Evolutionary conservation across 257 asterid species (phyloP).

Genomic region (Plantago ovata): DNA sequence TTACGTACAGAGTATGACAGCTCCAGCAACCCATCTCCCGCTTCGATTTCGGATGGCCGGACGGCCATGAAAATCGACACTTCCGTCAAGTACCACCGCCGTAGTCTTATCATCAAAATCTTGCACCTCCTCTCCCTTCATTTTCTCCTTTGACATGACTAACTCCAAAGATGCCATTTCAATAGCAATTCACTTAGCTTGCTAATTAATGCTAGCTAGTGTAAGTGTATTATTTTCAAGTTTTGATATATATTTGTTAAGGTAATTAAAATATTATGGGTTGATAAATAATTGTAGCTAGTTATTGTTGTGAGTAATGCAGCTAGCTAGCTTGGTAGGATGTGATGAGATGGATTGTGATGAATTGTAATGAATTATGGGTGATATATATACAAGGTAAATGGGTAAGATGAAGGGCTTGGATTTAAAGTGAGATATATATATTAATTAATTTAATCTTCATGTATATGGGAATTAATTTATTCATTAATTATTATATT

Average conservation of each 20-base stretch:
- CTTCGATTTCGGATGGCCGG: slow-evolving; percentile 51
- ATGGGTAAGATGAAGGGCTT: background rate
- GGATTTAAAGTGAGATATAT: background rate
- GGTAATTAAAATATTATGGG: background rate
- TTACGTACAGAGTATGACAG: slow-evolving; percentile 58
- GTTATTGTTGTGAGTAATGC: background rate
- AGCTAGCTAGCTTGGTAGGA: background rate
- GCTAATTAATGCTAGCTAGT: no score
- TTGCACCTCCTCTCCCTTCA: slow-evolving; percentile 31
- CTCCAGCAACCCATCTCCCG: slow-evolving; percentile 79
- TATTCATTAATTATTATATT: no score
- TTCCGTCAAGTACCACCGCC: slow-evolving; percentile 44
- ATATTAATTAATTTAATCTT: no score
- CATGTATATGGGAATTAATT: no score
- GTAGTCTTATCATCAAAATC: no score
- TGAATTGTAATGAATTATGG: no score
- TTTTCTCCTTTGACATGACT: slow-evolving; percentile 33
- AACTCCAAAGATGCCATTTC: slow-evolving; percentile 57
- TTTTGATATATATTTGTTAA: no score
- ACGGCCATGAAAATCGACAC: slow-evolving; percentile 64
- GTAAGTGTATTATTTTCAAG: no score
- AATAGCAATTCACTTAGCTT: no score
- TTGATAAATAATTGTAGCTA: no score
- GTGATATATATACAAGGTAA: slow-evolving; percentile 8
- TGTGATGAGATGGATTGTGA: background rate